Evolutionary conservation across 2,329 filamentous ascomycete genomes (phyloP), one percentile per base, ranked within the genome.

Genomic region (Fusarium foetens): DNA sequence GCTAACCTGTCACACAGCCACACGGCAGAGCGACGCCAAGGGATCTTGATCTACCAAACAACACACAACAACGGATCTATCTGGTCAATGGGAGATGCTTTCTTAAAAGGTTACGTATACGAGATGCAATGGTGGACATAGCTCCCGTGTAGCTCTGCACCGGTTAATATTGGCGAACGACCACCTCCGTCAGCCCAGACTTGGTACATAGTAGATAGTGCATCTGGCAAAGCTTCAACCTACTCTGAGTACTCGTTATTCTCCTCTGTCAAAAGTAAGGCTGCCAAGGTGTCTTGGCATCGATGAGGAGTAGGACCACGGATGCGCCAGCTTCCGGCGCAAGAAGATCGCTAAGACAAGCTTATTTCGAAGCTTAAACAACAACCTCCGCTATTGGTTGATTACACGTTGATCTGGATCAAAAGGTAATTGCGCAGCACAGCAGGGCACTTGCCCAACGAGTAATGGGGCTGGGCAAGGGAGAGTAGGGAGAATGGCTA

Each of bases 351-450:
- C 38, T 36, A 48, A 75, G 66, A 75, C 73, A 75, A 75, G 73
- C 73, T 75, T 75, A 76, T 76, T 73, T 73, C 61, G 59, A 75
- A 75, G 73, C 71, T 76, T 75, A 76, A 65, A 48, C 59, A 42
- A 21, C 29, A 49, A 27, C 35, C n/a, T 43, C 52, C 48, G 13
- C 46, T 19, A 69, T 58, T 66, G 54, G 53, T 13, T 48, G 38
- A 38, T 16, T 43, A 16, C 36, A 25, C 23, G 27, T 67, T 42
- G 35, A 60, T 35, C n/a, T 68, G 57, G n/a, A 39, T 68, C 66
- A 68, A 52, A 52, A 33, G 27, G 12, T 41, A 23, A 57, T 63
- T 55, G 23, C 27, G 55, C 16, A 49, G 49, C 27, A 33, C 31
- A n/a, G n/a, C 19, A 48, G 46, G 25, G 29, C 38, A 43, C 29